Percentiles rank a stretch among this genome's conserved stretches.
Evolutionary conservation across 306 rosid genomes (phyloP).

Genomic region (Prunus salicina): DNA sequence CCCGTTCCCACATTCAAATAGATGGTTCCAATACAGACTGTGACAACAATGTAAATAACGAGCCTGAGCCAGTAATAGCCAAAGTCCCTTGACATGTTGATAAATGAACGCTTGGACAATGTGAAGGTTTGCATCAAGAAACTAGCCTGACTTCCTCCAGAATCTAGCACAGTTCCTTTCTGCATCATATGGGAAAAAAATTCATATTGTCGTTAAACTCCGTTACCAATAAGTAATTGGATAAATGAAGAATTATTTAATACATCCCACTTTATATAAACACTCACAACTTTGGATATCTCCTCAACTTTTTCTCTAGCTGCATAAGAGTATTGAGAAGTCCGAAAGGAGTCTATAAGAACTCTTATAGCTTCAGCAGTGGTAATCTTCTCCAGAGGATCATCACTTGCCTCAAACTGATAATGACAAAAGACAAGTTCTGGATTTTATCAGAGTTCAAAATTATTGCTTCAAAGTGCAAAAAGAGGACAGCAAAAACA

Average conservation of each 20-base stretch:
- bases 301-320: slow-evolving; percentile 76
- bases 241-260: not conserved
- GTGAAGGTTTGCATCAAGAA: slow-evolving; percentile 74
- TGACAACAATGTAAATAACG: slow-evolving; percentile 83
- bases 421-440: slow-evolving; percentile 3
- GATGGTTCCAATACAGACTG: slow-evolving; percentile 86
- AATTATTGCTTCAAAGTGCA: not conserved
- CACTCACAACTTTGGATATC: slow-evolving; percentile 83
- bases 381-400: slow-evolving; percentile 77
- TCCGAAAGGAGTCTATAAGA: slow-evolving; percentile 58
- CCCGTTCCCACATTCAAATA: slow-evolving; percentile 81
- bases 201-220: not conserved
- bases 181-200: slow-evolving; percentile 33
- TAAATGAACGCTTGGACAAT: slow-evolving; percentile 80
- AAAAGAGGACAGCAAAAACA: not conserved
- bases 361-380: slow-evolving; percentile 83
- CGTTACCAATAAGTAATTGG: too few species aligned
- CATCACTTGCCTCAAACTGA: slow-evolving; percentile 85
- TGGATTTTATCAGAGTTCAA: not conserved
- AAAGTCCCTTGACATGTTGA: slow-evolving; percentile 97
- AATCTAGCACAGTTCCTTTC: slow-evolving; percentile 87
- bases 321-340: slow-evolving; percentile 68
- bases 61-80: slow-evolving; percentile 99
- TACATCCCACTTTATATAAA: not conserved
- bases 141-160: slow-evolving; percentile 98